Evolutionary conservation across 257 asterid genomes (phyloP), one percentile per base, ranked within the genome.

Genomic region (Rubia yunnanensis): DNA sequence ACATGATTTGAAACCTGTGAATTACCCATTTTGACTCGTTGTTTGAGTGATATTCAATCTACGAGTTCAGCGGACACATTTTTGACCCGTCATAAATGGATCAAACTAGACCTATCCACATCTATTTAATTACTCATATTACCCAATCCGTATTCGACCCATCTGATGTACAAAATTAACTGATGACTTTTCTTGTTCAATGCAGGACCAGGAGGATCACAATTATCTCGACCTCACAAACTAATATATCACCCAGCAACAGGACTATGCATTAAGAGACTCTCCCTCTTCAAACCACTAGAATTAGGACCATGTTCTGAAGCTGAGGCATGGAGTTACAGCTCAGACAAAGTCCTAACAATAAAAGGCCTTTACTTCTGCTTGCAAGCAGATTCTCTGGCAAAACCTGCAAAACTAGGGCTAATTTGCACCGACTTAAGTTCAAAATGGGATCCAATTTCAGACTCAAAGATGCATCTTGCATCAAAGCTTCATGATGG

Each of bases 401-500:
- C 90, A 52, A 53, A 72, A 39, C 94, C 91, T 49, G 94, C 87
- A 81, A 89, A 83, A 77, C 88, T 92, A 6, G 82, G 94, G 36
- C 36, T 83, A 52, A 59, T 78, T 14, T 89, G 99, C 83, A 75
- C 64, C 10, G 72, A 26, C 13, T 17, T 41, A 9, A 78, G 64
- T 80, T 83, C 96, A 48, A 89, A 78, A 80, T 87, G 95, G 96
- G 92, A 86, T 67, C 75, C 80, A 59, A 80, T 86, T 63, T 86
- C 96, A 5, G 94, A 86, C 68, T 92, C 99, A 14, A 87, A 79
- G 78, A 92, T 89, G 97, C 99, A 92, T 67, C 79, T 88, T 7
- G 72, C 98, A 27, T 77, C 98, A 14, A 84, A 76, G 75, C 91
- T 94, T 20, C 64, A 68, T 20, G 82, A 88, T 60, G 92, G 91